These are phyloP conservation scores for Puccinia polysora DNA, from an alignment of 1,284 basidiomycete genomes.

Conservation along the genomic window DNA sequence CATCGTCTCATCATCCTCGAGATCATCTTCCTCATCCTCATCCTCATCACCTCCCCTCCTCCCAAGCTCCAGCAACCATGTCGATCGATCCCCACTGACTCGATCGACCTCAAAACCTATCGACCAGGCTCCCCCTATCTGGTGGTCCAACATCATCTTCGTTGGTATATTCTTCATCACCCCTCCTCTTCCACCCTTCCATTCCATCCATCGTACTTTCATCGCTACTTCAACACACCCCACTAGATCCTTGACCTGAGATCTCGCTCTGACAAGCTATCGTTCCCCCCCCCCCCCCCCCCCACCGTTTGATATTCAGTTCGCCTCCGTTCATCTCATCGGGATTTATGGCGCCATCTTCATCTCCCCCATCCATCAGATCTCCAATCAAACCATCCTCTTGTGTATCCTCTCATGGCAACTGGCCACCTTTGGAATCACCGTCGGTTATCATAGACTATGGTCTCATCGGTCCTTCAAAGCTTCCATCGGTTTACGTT, in stretches of 20 bases:
- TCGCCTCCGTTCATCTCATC: conserved; percentile 4
- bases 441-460: conserved; percentile 69
- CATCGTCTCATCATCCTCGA: no score
- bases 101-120: not conserved
- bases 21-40: no score
- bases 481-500: conserved; percentile 60
- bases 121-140: conserved; percentile 54
- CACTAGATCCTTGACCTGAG: no score
- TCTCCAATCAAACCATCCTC: not conserved
- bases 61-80: no score
- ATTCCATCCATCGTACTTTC: no score
- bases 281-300: no score
- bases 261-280: no score
- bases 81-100: no score
- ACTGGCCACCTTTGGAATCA: conserved; percentile 56
- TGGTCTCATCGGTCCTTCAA: conserved; percentile 70
- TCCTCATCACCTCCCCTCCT: no score
- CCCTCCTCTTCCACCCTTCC: no score
- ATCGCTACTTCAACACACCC: no score
- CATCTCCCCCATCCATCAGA: conserved; percentile 3
- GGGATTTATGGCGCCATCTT: conserved; percentile 4
- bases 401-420: conserved; percentile 21
- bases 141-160: conserved; percentile 68
- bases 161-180: not conserved
- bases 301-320: not conserved